Percentiles rank a stretch among this genome's conserved stretches.
Evolutionary conservation across 345 rosid genomes (phyloP).

Genomic region (Eucalyptus camaldulensis): DNA sequence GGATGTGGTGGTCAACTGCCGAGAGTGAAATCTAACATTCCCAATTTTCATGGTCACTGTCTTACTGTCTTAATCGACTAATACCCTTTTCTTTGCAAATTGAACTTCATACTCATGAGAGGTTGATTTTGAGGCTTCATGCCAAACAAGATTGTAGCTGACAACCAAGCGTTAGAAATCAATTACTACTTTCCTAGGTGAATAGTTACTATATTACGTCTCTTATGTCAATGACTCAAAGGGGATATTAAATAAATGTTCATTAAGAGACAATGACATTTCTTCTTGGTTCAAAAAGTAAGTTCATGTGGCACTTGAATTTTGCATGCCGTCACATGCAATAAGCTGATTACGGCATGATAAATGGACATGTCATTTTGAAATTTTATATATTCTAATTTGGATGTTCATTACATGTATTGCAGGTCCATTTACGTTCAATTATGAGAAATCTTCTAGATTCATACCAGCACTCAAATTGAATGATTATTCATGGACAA

Average conservation of each 20-base stretch:
- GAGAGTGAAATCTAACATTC: background rate
- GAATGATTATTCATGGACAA: slow-evolving; percentile 17
- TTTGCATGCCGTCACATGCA: background rate
- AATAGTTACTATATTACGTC: too few species aligned
- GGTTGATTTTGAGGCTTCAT: background rate
- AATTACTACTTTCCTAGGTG: background rate
- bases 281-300: background rate
- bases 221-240: too few species aligned
- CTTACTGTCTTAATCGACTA: background rate
- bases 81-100: background rate
- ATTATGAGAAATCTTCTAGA: background rate
- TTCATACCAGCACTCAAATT: background rate
- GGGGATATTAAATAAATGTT: too few species aligned
- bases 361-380: background rate
- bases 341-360: background rate
- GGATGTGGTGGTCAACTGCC: too few species aligned
- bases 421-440: slow-evolving; percentile 13
- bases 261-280: background rate
- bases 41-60: background rate
- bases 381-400: background rate
- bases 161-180: background rate
- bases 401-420: background rate
- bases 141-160: background rate
- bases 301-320: background rate
- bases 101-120: fast-evolving